phyloP scores from a whole-genome alignment of 305 asterid genomes.

The Rubia peregrina region DNA sequence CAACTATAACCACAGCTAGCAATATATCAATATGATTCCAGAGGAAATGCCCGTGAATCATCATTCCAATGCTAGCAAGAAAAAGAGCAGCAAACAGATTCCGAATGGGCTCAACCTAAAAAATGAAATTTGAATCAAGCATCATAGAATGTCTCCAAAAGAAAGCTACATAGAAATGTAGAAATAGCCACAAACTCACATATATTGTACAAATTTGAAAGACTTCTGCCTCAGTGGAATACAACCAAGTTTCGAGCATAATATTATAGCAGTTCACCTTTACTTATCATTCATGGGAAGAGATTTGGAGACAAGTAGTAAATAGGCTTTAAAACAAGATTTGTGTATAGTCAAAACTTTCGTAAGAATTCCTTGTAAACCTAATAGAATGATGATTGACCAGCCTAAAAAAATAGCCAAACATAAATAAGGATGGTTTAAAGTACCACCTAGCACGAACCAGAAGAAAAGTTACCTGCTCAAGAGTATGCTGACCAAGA shows the following conservation, averaged over 20 bases:
- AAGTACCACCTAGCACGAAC: neutral
- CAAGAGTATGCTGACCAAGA: slow-evolving; percentile 18
- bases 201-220: neutral
- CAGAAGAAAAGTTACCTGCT: slow-evolving; percentile 12
- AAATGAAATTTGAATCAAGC: slow-evolving; percentile 17
- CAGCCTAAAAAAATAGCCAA: neutral
- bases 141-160: neutral
- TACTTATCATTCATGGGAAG: neutral
- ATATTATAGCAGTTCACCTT: neutral
- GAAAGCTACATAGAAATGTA: neutral
- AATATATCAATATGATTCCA: slow-evolving; percentile 78
- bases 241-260: neutral
- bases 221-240: neutral
- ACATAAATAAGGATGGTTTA: neutral
- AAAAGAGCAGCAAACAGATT: slow-evolving; percentile 79
- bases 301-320: neutral
- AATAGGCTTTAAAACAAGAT: neutral
- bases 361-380: neutral
- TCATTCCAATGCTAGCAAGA: slow-evolving; percentile 83
- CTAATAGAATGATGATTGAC: neutral
- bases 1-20: slow-evolving; percentile 67
- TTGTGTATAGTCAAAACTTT: neutral
- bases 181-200: neutral
- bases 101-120: slow-evolving; percentile 68
- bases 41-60: slow-evolving; percentile 67